Conservation (phyloP, 192 early-diverging fungal species). For the Backusella macrospora region DNA sequence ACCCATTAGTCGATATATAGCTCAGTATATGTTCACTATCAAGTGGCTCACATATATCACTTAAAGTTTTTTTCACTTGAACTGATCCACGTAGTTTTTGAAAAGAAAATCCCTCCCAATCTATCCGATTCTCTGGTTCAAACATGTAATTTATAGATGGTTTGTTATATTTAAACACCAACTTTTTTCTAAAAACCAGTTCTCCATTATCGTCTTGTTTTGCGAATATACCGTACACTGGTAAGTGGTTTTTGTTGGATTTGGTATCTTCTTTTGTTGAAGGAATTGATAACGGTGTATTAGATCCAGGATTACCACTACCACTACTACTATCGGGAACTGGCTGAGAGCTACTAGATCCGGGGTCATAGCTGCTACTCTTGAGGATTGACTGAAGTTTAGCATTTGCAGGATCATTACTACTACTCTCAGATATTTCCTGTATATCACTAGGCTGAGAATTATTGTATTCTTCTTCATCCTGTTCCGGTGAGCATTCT, state of each 20-base stretch:
- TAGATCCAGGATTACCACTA: not conserved
- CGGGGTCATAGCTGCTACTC: too few relatives aligned
- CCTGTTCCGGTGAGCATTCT: not conserved
- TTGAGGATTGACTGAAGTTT: too few relatives aligned
- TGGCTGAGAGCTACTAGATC: too few relatives aligned
- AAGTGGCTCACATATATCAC: not conserved
- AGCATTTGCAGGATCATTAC: not conserved
- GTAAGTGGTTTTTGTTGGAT: not conserved
- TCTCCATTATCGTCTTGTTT: not conserved
- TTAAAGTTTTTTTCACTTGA: not conserved
- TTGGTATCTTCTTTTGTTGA: not conserved
- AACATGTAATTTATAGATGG: too few relatives aligned
- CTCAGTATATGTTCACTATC: not conserved
- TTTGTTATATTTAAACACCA: not conserved
- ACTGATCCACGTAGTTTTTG: not conserved
- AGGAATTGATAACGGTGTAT: not conserved
- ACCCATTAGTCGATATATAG: not conserved
- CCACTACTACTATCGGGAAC: too few relatives aligned
- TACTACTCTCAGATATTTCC: not conserved
- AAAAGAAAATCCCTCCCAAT: not conserved
- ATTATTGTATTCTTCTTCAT: not conserved
- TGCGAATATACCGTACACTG: not conserved
- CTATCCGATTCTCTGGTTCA: not conserved
- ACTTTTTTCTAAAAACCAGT: not conserved
- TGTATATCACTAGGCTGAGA: not conserved